phyloP scores from a whole-genome alignment of 129 eudicot genomes.

The Chrysanthemum makinoi region DNA sequence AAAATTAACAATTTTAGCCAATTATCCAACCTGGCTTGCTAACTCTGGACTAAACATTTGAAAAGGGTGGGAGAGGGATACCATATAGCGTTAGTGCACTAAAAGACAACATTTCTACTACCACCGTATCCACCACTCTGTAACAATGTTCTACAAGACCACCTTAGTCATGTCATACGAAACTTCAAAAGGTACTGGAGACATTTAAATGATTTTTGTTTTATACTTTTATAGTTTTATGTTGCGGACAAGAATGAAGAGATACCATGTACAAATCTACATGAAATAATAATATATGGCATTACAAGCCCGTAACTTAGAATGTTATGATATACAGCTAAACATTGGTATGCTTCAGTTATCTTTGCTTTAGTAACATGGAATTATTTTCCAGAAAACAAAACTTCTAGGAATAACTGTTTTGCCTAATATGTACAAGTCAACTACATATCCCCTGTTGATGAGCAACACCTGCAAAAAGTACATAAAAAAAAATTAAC shows the following conservation, averaged over 20 bases:
- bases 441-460: conserved; percentile 1
- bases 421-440: conserved; percentile 26
- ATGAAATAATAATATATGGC: neutral
- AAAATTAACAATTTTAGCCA: neutral
- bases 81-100: neutral
- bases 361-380: conserved; percentile 7
- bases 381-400: conserved; percentile 3
- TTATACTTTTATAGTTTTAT: too few relatives aligned
- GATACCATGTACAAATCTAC: too few relatives aligned
- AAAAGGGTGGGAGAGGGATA: neutral
- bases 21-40: neutral
- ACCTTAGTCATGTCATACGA: neutral
- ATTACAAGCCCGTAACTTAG: conserved; percentile 12
- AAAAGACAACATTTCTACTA: neutral
- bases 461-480: conserved; percentile 16
- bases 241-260: too few relatives aligned
- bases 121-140: neutral
- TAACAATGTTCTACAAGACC: neutral
- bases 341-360: conserved; percentile 1
- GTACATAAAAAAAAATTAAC: neutral
- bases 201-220: neutral
- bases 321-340: conserved; percentile 9
- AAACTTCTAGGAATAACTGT: neutral
- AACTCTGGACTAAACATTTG: neutral
- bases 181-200: neutral